Conservation (phyloP, 2,329 filamentous ascomycete species). For the Drechslerella dactyloides region DNA sequence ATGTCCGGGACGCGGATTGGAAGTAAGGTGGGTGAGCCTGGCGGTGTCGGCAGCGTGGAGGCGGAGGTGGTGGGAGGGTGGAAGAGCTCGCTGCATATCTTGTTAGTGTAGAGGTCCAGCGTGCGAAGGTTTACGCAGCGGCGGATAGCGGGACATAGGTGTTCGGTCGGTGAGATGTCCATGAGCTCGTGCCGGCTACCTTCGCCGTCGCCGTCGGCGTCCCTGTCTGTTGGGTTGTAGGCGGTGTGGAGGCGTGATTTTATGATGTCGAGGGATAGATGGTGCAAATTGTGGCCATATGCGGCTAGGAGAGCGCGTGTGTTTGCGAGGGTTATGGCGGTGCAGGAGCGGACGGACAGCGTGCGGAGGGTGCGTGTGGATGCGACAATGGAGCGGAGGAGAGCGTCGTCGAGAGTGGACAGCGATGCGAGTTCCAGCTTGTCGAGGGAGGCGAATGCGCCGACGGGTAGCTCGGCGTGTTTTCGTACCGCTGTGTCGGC, state of each 20-base stretch:
- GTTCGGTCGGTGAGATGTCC: slow-evolving; percentile 22
- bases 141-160: slow-evolving; percentile 35
- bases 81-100: slow-evolving; percentile 39
- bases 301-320: slow-evolving; percentile 18
- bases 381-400: slow-evolving; percentile 2
- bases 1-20: slow-evolving; percentile 26
- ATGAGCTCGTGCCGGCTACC: slow-evolving; percentile 8
- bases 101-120: slow-evolving; percentile 41
- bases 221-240: not conserved
- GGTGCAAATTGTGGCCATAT: slow-evolving; percentile 10
- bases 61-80: not conserved
- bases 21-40: slow-evolving; percentile 30
- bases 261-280: slow-evolving; percentile 23
- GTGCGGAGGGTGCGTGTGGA: not conserved
- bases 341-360: slow-evolving; percentile 18
- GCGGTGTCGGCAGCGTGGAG: slow-evolving; percentile 27
- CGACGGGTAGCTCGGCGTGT: not conserved
- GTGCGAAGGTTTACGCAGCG: slow-evolving; percentile 20
- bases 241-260: slow-evolving; percentile 6
- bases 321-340: slow-evolving; percentile 13
- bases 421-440: slow-evolving; percentile 17
- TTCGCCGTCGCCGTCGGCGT: not conserved
- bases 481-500: not conserved
- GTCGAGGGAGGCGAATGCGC: slow-evolving; percentile 8
- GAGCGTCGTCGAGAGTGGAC: slow-evolving; percentile 16